Evolutionary conservation across 495 filamentous ascomycete genomes (phyloP), one percentile per base, ranked within the genome.

Genomic region (Podospora didyma): DNA sequence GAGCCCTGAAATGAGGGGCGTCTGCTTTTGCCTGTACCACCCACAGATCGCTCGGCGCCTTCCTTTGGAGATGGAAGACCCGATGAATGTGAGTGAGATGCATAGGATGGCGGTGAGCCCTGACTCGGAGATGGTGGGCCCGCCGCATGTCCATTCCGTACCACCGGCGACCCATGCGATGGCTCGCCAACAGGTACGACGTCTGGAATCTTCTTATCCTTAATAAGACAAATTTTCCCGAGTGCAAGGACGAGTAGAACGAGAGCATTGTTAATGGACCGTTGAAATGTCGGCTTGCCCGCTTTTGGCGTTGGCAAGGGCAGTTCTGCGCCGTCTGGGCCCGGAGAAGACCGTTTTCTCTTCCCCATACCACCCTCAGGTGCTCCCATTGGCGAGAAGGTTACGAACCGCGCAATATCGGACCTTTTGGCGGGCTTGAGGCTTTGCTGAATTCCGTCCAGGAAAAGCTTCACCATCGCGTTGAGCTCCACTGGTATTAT

Each of bases 191-290:
- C 79, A 10, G 68, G 70, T 12, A 80, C 73, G 11, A 85, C 79
- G 20, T 87, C 87, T 4, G 86, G 89, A 14, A 88, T 72, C 53
- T 57, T 72, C 41, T 71, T 76, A 1, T 80, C 75, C 55, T 77
- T 80, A 53, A 85, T 78, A 49, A 86, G 75, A 57, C 88, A 93
- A 22, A 97, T 89, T 60, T 89, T 88, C 11, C 94, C 94, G 26
- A 98, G 72, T 1, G 93, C 92, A 51, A 97, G 77, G 6, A 96
- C 82, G 41, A 97, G 73, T 3, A 96, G 76, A 2, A 96, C 83
- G 34, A 96, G 75, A 2, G 89, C 90, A 54, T 87, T 93, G 44
- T 80, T 82, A 54, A 85, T 82, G 14, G 83, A 84, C 39, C 86
- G 77, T 55, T 82, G 70, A 46, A 69, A 78, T 19, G 58, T 57